phyloP scores from a whole-genome alignment of 768 basidiomycete genomes.

The Lentinus brumalis region DNA sequence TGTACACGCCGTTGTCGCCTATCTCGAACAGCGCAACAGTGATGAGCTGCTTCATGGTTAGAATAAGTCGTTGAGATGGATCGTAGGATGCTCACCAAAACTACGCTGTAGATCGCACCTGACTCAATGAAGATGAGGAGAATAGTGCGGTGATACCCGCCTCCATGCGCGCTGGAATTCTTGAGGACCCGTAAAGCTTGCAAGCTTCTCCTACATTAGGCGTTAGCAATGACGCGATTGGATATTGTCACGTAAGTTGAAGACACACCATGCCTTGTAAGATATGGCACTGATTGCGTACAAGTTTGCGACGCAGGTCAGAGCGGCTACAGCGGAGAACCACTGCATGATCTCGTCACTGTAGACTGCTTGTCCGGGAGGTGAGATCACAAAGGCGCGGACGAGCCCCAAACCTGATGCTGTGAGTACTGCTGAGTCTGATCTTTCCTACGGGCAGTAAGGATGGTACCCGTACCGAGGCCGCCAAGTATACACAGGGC shows the following conservation, averaged over 20 bases:
- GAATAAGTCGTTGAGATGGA: too few relatives aligned
- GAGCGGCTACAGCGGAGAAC: background rate
- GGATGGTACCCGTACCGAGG: background rate
- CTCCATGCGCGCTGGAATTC: background rate
- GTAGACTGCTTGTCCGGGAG: background rate
- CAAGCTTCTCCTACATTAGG: background rate
- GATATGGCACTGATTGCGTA: background rate
- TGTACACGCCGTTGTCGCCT: background rate
- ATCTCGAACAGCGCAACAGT: background rate
- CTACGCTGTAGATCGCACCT: background rate
- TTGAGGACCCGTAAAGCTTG: background rate
- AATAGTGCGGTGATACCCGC: background rate
- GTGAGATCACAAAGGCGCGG: background rate
- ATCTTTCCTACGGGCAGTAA: background rate
- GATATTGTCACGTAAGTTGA: background rate
- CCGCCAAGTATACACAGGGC: background rate
- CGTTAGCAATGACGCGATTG: background rate
- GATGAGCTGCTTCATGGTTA: background rate
- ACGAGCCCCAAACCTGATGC: background rate
- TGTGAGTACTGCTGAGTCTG: background rate
- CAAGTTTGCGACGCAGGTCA: background rate
- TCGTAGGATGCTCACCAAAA: background rate
- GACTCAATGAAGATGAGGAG: conserved; percentile 1
- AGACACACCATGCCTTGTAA: background rate
- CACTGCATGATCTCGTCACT: background rate